Base-by-base conservation (phyloP, 2,329 filamentous ascomycete genomes). In the Cadophora sp. region DNA sequence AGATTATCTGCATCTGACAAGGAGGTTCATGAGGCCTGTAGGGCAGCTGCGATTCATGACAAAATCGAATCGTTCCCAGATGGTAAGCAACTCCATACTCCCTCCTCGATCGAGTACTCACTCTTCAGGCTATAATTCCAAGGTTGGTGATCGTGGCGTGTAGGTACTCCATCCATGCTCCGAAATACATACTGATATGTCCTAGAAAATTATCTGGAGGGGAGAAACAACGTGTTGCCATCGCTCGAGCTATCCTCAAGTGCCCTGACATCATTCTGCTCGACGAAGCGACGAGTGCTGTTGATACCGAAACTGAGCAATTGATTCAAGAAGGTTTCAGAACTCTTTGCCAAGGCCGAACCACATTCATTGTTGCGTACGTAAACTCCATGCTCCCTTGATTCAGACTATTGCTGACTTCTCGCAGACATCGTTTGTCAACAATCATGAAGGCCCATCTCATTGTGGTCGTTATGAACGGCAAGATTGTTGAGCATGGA, bases 241-340 rank as follows among this genome's bases (percentile, higher is more conserved):
- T 98, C 78, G 94, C 95, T 14, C 87, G 94, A 74, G 94, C 94
- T 45, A 88, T 97, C 59, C 91, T 97, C 33, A 96, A 92, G n/a
- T 91, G 97, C 73, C 95, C 95, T 0, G 96, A 94, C 80, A 89
- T 99, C 73, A 85, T 99, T 2, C 85, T 99, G 0, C 88, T 99
- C 5, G 96, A 99, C 72, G 96, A 99, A 80, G 96, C 96, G 16
- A 99, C 96, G 0, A 96, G 92, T 50, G 94, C 94, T 2, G 85
- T 99, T 1, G 96, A 99, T 77, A 97, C 95, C 33, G 95, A 96
- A 76, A 96, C 93, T 0, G 96, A 99, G 80, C 93, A 93, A 51
- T 89, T 96, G 16, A 96, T 99, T 1, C 96, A 98, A 78, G 92
- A 72, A 75, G 78, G 78, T 2, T 73, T 81, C 36, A 75, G 76